Evolutionary conservation across 1,284 basidiomycete genomes (phyloP).

Genomic region (Cryptococcus sp.): DNA sequence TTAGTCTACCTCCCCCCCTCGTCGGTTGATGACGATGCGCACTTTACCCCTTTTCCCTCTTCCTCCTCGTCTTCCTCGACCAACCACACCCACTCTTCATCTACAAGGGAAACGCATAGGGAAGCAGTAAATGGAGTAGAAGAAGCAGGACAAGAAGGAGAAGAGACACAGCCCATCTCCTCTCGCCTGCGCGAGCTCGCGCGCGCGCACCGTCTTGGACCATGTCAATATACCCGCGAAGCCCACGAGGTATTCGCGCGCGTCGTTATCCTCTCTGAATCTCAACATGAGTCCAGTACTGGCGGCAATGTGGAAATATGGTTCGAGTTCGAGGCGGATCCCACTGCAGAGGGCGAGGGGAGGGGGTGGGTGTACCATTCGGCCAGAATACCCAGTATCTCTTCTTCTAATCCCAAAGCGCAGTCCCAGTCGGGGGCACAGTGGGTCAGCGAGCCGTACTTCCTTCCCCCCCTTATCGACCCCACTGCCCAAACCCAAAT

Average conservation of each 20-base stretch:
- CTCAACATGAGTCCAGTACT: neutral
- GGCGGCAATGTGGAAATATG: constrained; percentile 13
- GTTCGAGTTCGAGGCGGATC: constrained; percentile 20
- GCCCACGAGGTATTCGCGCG: constrained; percentile 23
- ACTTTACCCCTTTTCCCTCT: constrained; percentile 40
- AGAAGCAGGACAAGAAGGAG: no score
- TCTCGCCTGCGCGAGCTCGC: constrained; percentile 14
- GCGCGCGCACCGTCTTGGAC: constrained; percentile 8
- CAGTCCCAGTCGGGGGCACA: neutral
- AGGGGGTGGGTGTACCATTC: constrained; percentile 43
- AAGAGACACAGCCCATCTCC: constrained; percentile 8
- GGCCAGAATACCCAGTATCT: constrained; percentile 12
- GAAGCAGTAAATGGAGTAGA: no score
- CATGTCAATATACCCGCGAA: constrained; percentile 25
- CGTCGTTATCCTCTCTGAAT: constrained; percentile 14
- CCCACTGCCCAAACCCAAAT: no score
- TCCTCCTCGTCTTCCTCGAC: constrained; percentile 1
- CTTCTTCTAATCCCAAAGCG: neutral
- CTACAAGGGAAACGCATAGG: no score
- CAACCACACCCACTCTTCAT: no score
- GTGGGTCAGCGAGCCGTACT: neutral
- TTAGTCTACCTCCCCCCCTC: constrained; percentile 46
- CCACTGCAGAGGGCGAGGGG: constrained; percentile 11
- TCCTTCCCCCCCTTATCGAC: neutral
- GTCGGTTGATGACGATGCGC: constrained; percentile 37